phyloP scores from a whole-genome alignment of 352 stramenopile genomes.

The Elongisporangium prolatum region DNA sequence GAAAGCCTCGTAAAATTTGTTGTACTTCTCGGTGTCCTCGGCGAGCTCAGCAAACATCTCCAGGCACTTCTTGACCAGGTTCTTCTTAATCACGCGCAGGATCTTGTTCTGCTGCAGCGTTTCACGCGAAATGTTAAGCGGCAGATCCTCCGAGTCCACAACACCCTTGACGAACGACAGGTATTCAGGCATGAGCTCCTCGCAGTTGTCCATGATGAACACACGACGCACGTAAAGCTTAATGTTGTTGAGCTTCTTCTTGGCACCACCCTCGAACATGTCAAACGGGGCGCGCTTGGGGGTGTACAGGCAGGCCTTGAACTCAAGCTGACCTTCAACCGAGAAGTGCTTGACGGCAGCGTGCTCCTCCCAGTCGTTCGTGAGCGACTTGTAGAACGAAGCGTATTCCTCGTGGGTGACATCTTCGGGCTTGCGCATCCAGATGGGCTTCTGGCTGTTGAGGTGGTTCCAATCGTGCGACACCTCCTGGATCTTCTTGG shows the following conservation, averaged over 20 bases:
- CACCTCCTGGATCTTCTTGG: conserved; percentile 96
- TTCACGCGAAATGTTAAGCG: conserved; percentile 99
- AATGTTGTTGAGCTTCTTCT: conserved; percentile 99
- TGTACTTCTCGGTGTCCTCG: conserved; percentile 97
- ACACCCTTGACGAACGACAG: conserved; percentile 99
- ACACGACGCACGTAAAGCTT: conserved; percentile 99
- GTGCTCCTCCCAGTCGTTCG: conserved; percentile 99
- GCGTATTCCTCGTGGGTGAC: conserved; percentile 99
- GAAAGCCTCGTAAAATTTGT: conserved; percentile 99
- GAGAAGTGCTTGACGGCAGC: conserved; percentile 98
- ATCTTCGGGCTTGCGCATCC: conserved; percentile 99
- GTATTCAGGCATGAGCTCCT: conserved; percentile 99
- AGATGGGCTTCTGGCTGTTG: conserved; percentile 99
- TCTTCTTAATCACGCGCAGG: conserved; percentile 99
- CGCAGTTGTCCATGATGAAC: conserved; percentile 99
- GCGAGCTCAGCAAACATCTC: conserved; percentile 99
- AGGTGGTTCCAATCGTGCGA: conserved; percentile 99
- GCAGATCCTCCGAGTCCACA: conserved; percentile 99
- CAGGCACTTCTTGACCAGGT: conserved; percentile 98
- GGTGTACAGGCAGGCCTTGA: conserved; percentile 97
- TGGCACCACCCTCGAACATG: conserved; percentile 98
- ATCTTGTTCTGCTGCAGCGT: conserved; percentile 99
- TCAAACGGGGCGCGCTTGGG: conserved; percentile 99
- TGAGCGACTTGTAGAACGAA: conserved; percentile 99
- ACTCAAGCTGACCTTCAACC: conserved; percentile 99